phyloP scores from a whole-genome alignment of 108 stramenopile genomes.

The Epithemia pelagica region DNA sequence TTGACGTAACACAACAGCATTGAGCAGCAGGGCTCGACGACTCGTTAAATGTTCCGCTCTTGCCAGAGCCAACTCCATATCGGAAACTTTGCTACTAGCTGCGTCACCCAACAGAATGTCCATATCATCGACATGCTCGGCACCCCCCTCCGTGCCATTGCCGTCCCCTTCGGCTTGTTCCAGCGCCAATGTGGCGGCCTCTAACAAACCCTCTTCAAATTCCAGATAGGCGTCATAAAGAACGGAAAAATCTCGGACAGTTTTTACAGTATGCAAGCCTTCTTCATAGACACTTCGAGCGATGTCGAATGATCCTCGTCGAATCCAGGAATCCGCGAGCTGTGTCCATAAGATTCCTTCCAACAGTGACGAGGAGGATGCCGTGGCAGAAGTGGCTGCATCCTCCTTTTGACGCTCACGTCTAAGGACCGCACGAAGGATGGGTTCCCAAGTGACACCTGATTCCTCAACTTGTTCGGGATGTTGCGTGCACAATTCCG shows the following conservation, averaged over 20 bases:
- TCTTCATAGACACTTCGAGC: slow-evolving; percentile 97
- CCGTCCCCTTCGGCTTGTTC: slow-evolving; percentile 40
- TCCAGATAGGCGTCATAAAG: slow-evolving; percentile 94
- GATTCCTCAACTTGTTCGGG: slow-evolving; percentile 64
- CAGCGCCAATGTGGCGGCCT: slow-evolving; percentile 85
- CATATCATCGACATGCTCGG: slow-evolving; percentile 31
- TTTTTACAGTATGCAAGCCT: slow-evolving; percentile 72
- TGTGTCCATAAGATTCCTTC: slow-evolving; percentile 93
- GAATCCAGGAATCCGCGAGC: slow-evolving; percentile 91
- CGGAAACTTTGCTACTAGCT: slow-evolving; percentile 31
- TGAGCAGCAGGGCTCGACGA: slow-evolving; percentile 90
- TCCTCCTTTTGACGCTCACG: not conserved
- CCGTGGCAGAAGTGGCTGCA: slow-evolving; percentile 6
- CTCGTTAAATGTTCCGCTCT: slow-evolving; percentile 90
- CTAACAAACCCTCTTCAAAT: slow-evolving; percentile 94
- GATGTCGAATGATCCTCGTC: slow-evolving; percentile 92
- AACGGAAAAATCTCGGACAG: slow-evolving; percentile 95
- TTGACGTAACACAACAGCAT: slow-evolving; percentile 90
- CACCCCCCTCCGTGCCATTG: slow-evolving; percentile 23
- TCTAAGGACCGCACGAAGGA: slow-evolving; percentile 75
- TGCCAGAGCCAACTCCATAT: slow-evolving; percentile 89
- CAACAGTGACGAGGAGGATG: slow-evolving; percentile 70
- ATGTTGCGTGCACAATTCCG: slow-evolving; percentile 83
- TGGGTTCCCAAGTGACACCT: slow-evolving; percentile 81
- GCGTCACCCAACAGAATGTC: slow-evolving; percentile 52